Evolutionary conservation across 129 eudicot genomes (phyloP).

Genomic region (Helianthus annuus): HanXRQr2.0-SUNRISE NC_035448.2:197469189-197469688

Average conservation of each 20-base stretch:
- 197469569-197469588: slow-evolving; percentile 8
- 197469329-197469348: background rate
- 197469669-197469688: background rate
- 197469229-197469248: background rate
- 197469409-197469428: background rate
- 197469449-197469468: slow-evolving; percentile 63
- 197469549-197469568: slow-evolving; percentile 3
- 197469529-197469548: slow-evolving; percentile 3
- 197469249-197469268: background rate
- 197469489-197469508: slow-evolving; percentile 1
- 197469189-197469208: too few relatives aligned
- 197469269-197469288: background rate
- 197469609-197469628: background rate
- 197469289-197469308: background rate
- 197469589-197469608: slow-evolving; percentile 1
- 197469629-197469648: slow-evolving; percentile 1
- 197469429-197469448: background rate
- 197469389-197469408: background rate
- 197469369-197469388: background rate
- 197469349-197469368: background rate
- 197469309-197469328: background rate
- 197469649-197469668: background rate
- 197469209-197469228: background rate
- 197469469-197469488: slow-evolving; percentile 54
- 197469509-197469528: slow-evolving; percentile 8